Evolutionary conservation across 164 flowering plant species (phyloP).

Genomic region (Nymphaea colorata): DNA sequence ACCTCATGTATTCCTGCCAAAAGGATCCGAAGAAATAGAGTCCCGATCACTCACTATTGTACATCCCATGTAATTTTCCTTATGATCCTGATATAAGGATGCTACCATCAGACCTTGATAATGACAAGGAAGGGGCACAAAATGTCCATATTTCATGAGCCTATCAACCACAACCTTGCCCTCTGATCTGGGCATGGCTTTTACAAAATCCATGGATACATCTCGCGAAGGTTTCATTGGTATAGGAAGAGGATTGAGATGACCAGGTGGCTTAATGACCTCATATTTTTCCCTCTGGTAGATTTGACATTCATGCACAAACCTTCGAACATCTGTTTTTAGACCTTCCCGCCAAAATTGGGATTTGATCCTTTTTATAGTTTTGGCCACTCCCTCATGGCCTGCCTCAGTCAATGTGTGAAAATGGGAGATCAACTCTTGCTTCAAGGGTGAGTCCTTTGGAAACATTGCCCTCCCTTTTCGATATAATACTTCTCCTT

Average conservation of each 20-base stretch:
- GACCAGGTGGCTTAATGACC: background rate
- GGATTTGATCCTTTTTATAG: no score
- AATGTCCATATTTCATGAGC: background rate
- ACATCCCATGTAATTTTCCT: background rate
- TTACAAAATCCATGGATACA: background rate
- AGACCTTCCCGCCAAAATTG: background rate
- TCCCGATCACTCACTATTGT: background rate
- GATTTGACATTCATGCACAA: background rate
- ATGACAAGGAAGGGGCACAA: background rate
- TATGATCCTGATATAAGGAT: background rate
- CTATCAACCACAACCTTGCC: background rate
- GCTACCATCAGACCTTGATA: background rate
- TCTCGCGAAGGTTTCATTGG: background rate
- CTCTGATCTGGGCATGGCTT: background rate
- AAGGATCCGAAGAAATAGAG: background rate
- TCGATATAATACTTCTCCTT: background rate
- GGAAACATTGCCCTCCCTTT: background rate
- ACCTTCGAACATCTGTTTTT: background rate
- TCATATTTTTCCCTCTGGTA: background rate
- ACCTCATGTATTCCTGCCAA: background rate
- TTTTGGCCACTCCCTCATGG: background rate
- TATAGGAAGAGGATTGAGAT: background rate
- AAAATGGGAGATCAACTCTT: background rate
- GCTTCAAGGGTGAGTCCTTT: background rate
- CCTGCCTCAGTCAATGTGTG: background rate